Evolutionary conservation across 1,284 basidiomycete species (phyloP), one percentile per base, ranked within the genome.

Genomic region (Rhodotorula sp.): DNA sequence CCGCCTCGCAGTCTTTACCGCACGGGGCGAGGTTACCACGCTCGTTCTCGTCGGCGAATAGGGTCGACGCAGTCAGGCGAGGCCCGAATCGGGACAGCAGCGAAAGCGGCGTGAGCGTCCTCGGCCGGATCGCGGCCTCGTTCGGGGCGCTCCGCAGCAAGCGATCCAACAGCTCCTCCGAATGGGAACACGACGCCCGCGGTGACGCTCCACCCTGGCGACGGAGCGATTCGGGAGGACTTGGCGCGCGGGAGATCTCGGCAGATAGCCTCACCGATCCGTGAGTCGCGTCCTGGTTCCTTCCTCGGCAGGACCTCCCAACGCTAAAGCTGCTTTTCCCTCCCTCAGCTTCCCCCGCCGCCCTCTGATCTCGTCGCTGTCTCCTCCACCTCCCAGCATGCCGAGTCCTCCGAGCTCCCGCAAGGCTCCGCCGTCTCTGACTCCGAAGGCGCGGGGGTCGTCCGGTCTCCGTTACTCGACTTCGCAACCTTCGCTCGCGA

Each of bases 251-350:
- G 47, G 66, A 67, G 66, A 5, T 62, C 21, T 62, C 60, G 47
- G 50, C 47, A 15, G 66, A 67, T 60, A 57, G 47, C 34, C 47
- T 34, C 31, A 50, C 60, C n/a, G 66, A 67, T 19, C 66, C 66
- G 66, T 67, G 6, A 28, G 66, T 48, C 16, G 18, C 15, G 6
- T 3, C 18, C 14, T 26, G 7, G 10, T 26, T 26, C 14, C 38
- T 28, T 48, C 1, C 18, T n/a, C 49, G 12, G 1, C 16, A 2
- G 19, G 2, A 18, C 1, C 56, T 28, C 7, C 12, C 12, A 5
- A 21, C 23, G 16, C 23, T 4, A 19, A 45, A 43, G 47, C n/a
- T 14, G 6, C 23, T 10, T 6, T 47, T 8, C 5, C 14, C 28
- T 45, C 10, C 10, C 6, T 5, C 55, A 62, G 54, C 18, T 45